These are phyloP conservation scores for Cercophora newfieldiana DNA, from an alignment of 495 filamentous ascomycete genomes.

Conservation along the genomic window DNA sequence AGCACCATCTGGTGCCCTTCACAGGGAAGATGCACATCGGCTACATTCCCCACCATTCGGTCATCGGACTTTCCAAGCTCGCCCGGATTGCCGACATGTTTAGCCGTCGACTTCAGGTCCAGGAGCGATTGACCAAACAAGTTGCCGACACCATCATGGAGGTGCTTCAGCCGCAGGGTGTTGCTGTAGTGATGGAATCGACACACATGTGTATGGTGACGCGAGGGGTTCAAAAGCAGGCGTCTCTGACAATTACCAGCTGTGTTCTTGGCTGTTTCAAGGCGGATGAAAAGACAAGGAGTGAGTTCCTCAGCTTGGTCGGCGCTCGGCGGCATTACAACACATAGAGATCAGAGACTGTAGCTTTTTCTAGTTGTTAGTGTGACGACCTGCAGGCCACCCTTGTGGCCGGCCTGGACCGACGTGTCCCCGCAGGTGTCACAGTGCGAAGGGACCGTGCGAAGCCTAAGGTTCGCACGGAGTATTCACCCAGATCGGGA, in stretches of 20 bases:
- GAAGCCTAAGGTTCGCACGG: too few relatives aligned
- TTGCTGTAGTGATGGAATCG: conserved; percentile 95
- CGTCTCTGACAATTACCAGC: conserved; percentile 83
- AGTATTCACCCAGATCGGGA: too few relatives aligned
- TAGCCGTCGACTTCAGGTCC: conserved; percentile 87
- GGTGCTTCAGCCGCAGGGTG: conserved; percentile 84
- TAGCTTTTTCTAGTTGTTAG: too few relatives aligned
- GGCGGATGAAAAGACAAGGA: conserved; percentile 84
- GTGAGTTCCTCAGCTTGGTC: conserved; percentile 83
- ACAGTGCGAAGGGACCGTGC: too few relatives aligned
- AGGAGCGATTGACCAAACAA: conserved; percentile 97
- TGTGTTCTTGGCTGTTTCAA: conserved; percentile 94
- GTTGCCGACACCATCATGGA: conserved; percentile 92
- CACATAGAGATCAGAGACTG: too few relatives aligned
- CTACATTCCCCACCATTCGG: conserved; percentile 84
- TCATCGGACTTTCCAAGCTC: conserved; percentile 93
- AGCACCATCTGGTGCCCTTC: conserved; percentile 97
- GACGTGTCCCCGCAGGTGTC: too few relatives aligned
- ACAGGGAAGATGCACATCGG: conserved; percentile 99
- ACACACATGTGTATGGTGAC: conserved; percentile 97
- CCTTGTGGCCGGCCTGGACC: too few relatives aligned
- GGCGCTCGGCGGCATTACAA: conserved; percentile 31
- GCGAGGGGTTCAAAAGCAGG: conserved; percentile 88
- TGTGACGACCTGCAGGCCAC: too few relatives aligned
- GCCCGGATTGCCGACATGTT: conserved; percentile 97